phyloP scores from a whole-genome alignment of 2,329 filamentous ascomycete genomes.

The Parasarocladium wereldwijsianum region DNA sequence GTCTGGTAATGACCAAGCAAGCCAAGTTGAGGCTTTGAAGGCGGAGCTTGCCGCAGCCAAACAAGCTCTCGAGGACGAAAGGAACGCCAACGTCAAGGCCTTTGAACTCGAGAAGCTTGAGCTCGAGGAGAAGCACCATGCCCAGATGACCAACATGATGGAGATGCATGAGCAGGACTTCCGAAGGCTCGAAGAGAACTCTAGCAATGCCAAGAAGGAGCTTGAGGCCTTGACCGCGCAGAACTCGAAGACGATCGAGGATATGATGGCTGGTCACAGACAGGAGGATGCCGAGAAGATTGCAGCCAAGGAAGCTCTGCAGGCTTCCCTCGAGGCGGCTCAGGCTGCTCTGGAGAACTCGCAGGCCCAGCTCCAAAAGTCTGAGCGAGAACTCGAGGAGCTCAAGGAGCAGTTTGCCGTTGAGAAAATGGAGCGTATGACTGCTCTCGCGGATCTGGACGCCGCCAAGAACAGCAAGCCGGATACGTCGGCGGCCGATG shows the following conservation, averaged over 20 bases:
- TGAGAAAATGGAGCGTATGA: constrained; percentile 45
- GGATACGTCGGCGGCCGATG: constrained; percentile 39
- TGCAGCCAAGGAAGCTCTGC: constrained; percentile 19
- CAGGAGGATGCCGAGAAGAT: constrained; percentile 21
- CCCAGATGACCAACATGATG: constrained; percentile 31
- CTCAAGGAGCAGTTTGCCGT: constrained; percentile 39
- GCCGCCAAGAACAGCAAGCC: constrained; percentile 39
- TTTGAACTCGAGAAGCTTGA: constrained; percentile 26
- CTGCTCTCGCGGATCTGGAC: constrained; percentile 45
- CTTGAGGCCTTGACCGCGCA: constrained; percentile 24
- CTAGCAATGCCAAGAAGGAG: constrained; percentile 24
- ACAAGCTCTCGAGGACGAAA: constrained; percentile 11
- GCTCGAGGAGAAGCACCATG: constrained; percentile 28
- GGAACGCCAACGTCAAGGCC: constrained; percentile 14
- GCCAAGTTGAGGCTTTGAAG: constrained; percentile 15
- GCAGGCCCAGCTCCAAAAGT: constrained; percentile 28
- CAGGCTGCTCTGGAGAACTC: constrained; percentile 28
- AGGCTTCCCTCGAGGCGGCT: constrained; percentile 21
- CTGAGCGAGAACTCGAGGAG: constrained; percentile 31
- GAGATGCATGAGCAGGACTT: constrained; percentile 24
- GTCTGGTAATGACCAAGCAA: constrained; percentile 13
- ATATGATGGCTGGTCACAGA: constrained; percentile 24
- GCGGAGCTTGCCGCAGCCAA: constrained; percentile 17
- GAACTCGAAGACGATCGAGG: constrained; percentile 23
- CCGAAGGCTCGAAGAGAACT: constrained; percentile 24